phyloP scores from a whole-genome alignment of 78 protist species.

The Blattamonas nauphoetae region DNA sequence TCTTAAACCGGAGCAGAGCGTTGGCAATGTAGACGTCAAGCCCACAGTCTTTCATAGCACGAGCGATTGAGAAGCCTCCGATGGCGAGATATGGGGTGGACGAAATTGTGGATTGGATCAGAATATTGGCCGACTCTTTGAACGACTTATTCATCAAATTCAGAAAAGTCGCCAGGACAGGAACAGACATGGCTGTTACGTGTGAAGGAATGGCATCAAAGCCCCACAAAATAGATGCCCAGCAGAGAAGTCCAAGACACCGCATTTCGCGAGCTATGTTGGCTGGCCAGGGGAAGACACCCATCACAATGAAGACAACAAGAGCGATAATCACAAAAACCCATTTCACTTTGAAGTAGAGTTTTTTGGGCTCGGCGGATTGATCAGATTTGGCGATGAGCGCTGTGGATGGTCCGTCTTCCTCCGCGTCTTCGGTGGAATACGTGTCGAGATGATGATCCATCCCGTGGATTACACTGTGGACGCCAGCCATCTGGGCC shows the following conservation, averaged over 20 bases:
- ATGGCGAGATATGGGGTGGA: background rate
- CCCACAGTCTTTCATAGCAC: background rate
- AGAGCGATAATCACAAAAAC: background rate
- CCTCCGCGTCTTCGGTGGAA: background rate
- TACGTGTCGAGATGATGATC: background rate
- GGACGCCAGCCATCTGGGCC: background rate
- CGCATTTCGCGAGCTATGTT: background rate
- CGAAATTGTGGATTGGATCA: background rate
- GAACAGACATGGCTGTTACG: background rate
- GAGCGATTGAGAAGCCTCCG: conserved; percentile 5
- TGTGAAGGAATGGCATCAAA: background rate
- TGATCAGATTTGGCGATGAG: background rate
- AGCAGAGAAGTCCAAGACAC: background rate
- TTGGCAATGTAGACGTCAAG: background rate
- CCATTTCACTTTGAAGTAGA: background rate
- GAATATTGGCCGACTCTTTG: background rate
- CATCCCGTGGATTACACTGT: background rate
- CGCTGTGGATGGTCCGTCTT: background rate
- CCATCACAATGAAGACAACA: background rate
- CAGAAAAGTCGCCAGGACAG: background rate
- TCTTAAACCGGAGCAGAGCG: background rate
- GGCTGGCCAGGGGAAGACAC: conserved; percentile 11
- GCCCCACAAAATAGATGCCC: conserved; percentile 4
- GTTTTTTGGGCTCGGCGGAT: background rate
- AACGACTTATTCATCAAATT: background rate